Evolutionary conservation across 2,329 filamentous ascomycete genomes (phyloP).

Genomic region (Sarocladium oryzae): DNA sequence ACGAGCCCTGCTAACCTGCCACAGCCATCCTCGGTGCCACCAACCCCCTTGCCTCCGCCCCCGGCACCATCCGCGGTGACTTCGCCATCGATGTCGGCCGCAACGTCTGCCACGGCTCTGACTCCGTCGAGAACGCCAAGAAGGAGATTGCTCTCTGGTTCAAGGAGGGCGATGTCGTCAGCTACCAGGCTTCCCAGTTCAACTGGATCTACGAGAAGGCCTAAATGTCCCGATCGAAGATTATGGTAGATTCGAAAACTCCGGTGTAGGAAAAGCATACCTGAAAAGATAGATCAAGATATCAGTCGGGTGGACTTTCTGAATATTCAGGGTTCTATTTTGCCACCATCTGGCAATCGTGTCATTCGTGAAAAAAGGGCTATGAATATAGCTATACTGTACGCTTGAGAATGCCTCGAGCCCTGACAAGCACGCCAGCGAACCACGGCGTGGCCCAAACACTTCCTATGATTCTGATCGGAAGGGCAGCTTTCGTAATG

Average conservation of each 20-base stretch:
- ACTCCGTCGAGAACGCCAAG: slow-evolving; percentile 97
- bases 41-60: slow-evolving; percentile 91
- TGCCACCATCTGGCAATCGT: neutral
- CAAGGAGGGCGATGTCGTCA: slow-evolving; percentile 76
- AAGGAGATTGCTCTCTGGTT: slow-evolving; percentile 99
- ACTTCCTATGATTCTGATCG: slow-evolving; percentile 68
- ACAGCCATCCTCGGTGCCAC: slow-evolving; percentile 90
- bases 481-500: slow-evolving; percentile 78
- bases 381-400: too few relatives aligned
- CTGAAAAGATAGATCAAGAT: slow-evolving; percentile 1
- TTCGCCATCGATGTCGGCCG: slow-evolving; percentile 76
- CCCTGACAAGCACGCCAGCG: slow-evolving; percentile 55
- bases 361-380: too few relatives aligned
- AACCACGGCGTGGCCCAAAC: slow-evolving; percentile 93
- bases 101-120: slow-evolving; percentile 99
- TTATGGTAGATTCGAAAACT: neutral
- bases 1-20: slow-evolving; percentile 1
- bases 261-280: neutral
- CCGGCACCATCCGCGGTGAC: slow-evolving; percentile 97
- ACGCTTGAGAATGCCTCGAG: neutral
- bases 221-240: slow-evolving; percentile 23
- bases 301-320: neutral
- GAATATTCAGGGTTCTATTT: slow-evolving; percentile 1
- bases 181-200: slow-evolving; percentile 77
- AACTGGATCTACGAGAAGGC: slow-evolving; percentile 98